phyloP scores from a whole-genome alignment of 1,284 basidiomycete species.

The Mycosarcoma mackinlayi region DNA sequence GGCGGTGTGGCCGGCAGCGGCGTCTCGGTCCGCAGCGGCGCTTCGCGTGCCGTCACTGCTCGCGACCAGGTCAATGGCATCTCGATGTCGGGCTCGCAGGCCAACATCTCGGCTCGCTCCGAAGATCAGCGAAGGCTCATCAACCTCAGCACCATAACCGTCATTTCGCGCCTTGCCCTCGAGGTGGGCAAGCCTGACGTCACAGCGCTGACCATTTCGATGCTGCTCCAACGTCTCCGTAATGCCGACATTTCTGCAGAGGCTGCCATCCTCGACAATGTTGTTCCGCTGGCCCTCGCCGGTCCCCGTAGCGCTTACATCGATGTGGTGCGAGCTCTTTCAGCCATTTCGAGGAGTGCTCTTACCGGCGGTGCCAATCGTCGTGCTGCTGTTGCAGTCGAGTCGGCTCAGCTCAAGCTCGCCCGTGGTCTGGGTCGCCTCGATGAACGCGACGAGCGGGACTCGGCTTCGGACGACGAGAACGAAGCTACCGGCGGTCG shows the following conservation, averaged over 20 bases:
- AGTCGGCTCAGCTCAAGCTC: constrained; percentile 54
- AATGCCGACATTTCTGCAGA: constrained; percentile 86
- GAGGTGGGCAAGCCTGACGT: constrained; percentile 59
- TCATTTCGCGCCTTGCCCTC: constrained; percentile 62
- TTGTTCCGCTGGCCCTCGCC: constrained; percentile 86
- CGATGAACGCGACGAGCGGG: constrained; percentile 42
- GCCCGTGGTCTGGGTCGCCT: constrained; percentile 54
- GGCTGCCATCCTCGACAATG: constrained; percentile 87
- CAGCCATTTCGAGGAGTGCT: constrained; percentile 83
- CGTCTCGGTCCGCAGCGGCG: constrained; percentile 71
- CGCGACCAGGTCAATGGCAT: constrained; percentile 43
- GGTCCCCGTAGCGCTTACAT: constrained; percentile 81
- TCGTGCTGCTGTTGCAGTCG: constrained; percentile 64
- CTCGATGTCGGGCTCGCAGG: constrained; percentile 40
- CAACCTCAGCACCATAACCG: constrained; percentile 82
- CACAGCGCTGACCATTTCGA: constrained; percentile 74
- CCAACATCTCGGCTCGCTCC: constrained; percentile 69
- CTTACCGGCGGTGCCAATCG: constrained; percentile 49
- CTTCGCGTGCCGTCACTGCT: constrained; percentile 60
- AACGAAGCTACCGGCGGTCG: constrained; percentile 75
- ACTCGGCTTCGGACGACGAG: constrained; percentile 76
- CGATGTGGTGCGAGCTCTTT: constrained; percentile 87
- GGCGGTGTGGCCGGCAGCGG: constrained; percentile 70
- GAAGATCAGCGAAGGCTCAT: constrained; percentile 87
- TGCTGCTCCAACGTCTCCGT: constrained; percentile 88